phyloP scores from a whole-genome alignment of 805 yeast species.

The Sugiyamaella floridensis region DNA sequence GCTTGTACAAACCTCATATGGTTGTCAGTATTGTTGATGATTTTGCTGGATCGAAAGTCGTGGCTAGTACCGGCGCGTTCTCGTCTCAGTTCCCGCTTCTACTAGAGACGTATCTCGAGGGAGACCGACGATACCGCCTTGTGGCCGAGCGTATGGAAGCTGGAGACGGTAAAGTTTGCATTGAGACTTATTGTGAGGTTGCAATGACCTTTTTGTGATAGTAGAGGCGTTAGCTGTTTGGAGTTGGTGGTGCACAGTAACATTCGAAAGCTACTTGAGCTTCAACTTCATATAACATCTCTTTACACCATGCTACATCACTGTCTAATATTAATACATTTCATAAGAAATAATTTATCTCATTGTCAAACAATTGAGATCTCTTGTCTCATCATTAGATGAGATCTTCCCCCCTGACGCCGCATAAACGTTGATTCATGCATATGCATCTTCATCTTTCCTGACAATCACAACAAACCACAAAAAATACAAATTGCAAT shows the following conservation, averaged over 20 bases:
- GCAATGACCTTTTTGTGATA: conserved; percentile 6
- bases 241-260: too few species aligned
- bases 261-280: too few species aligned
- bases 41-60: conserved; percentile 2
- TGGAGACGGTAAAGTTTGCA: conserved; percentile 17
- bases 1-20: conserved; percentile 16
- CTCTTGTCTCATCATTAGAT: too few species aligned
- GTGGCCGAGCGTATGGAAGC: conserved; percentile 23
- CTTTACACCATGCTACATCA: not conserved
- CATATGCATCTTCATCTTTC: not conserved
- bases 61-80: conserved; percentile 10
- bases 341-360: too few species aligned
- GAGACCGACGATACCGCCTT: conserved; percentile 6
- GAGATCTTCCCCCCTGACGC: not conserved
- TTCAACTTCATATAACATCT: too few species aligned
- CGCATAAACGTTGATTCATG: not conserved
- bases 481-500: not conserved
- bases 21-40: conserved; percentile 12
- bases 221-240: too few species aligned
- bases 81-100: conserved; percentile 8
- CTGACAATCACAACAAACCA: not conserved
- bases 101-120: not conserved
- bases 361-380: too few species aligned
- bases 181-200: conserved; percentile 8
- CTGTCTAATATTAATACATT: too few species aligned